Conservation (phyloP, 1,284 basidiomycete species). For the Ustilago nuda region DNA sequence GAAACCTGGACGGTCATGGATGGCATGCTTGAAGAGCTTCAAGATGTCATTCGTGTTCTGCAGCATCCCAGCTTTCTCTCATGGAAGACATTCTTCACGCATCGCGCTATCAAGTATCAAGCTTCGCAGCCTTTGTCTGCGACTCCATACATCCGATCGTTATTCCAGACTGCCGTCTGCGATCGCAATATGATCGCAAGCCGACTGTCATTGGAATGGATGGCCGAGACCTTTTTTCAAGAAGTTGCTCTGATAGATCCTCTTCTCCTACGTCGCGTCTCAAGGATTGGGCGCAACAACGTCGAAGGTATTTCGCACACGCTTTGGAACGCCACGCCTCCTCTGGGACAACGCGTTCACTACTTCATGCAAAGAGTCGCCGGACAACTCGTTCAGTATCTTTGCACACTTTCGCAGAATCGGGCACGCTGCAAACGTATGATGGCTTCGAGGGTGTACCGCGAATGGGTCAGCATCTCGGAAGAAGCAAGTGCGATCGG, state of each 20-base stretch:
- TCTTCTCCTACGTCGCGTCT: slow-evolving; percentile 35
- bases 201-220: slow-evolving; percentile 42
- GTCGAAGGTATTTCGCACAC: slow-evolving; percentile 36
- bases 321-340: slow-evolving; percentile 32
- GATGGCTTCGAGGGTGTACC: slow-evolving; percentile 41
- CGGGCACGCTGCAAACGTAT: slow-evolving; percentile 51
- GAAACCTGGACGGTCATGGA: slow-evolving; percentile 74
- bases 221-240: slow-evolving; percentile 44
- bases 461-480: slow-evolving; percentile 45
- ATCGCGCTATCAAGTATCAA: slow-evolving; percentile 37
- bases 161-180: slow-evolving; percentile 48
- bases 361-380: slow-evolving; percentile 44
- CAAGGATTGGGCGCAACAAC: slow-evolving; percentile 26
- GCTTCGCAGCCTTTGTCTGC: slow-evolving; percentile 18
- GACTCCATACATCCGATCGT: slow-evolving; percentile 41
- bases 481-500: slow-evolving; percentile 47
- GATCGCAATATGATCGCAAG: slow-evolving; percentile 50
- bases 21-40: slow-evolving; percentile 74
- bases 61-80: slow-evolving; percentile 29
- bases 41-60: slow-evolving; percentile 69
- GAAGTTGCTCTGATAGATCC: slow-evolving; percentile 47
- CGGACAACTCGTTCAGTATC: slow-evolving; percentile 51
- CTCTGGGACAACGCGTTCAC: slow-evolving; percentile 38
- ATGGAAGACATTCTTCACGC: slow-evolving; percentile 51
- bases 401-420: slow-evolving; percentile 53